Percentiles rank a stretch among this genome's conserved stretches.
These are phyloP conservation scores for Lumnitzera racemosa DNA, from an alignment of 345 rosid species.

Conservation along the genomic window DNA sequence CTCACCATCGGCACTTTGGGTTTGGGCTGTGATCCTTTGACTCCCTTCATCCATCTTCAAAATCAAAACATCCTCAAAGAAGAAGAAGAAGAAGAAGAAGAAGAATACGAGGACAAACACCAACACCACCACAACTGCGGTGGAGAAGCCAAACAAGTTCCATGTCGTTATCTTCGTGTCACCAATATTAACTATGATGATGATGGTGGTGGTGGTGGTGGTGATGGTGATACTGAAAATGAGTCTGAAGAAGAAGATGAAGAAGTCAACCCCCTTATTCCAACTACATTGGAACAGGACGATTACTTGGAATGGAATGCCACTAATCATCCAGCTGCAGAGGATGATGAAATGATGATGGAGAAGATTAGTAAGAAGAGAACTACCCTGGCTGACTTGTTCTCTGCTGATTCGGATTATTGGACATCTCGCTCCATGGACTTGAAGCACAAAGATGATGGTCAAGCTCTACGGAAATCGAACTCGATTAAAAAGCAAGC, in stretches of 20 bases:
- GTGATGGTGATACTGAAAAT: constrained; percentile 14
- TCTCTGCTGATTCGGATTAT: constrained; percentile 46
- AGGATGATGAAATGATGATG: constrained; percentile 9
- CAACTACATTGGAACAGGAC: constrained; percentile 22
- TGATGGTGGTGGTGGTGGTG: constrained; percentile 13
- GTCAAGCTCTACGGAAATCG: neutral
- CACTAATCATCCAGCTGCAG: neutral
- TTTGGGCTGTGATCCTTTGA: constrained; percentile 42
- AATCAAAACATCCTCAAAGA: neutral
- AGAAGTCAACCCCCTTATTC: constrained; percentile 65
- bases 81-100: neutral
- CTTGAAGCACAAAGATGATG: constrained; percentile 1
- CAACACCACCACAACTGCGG: neutral
- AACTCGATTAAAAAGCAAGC: constrained; percentile 16
- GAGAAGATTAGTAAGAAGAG: constrained; percentile 38
- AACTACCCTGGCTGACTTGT: constrained; percentile 74
- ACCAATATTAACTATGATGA: constrained; percentile 1
- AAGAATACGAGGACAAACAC: neutral
- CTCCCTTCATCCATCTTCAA: constrained; percentile 22
- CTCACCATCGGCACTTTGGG: constrained; percentile 90
- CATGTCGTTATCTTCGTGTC: no score
- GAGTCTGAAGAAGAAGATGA: constrained; percentile 21
- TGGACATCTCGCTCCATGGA: neutral
- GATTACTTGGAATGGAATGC: constrained; percentile 8
- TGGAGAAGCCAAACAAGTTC: constrained; percentile 13